Evolutionary conservation across 257 asterid species (phyloP).

Genomic region (Solanum rostratum): DNA sequence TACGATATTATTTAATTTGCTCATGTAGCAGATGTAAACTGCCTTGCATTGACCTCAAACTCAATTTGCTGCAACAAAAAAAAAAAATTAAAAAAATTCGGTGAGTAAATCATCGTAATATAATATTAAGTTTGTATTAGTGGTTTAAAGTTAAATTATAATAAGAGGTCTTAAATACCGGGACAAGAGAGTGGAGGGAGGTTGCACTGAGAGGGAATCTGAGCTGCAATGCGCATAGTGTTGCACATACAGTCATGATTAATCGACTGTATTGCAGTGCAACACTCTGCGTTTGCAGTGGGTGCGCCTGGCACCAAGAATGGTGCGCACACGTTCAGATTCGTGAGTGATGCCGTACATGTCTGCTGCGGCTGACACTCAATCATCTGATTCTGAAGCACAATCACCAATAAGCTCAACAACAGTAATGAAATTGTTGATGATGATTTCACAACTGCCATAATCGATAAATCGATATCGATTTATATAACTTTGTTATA

Average conservation of each 20-base stretch:
- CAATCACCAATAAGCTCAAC: slow-evolving; percentile 1
- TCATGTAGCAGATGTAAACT: not conserved
- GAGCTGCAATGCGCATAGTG: slow-evolving; percentile 30
- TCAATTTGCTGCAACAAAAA: not conserved
- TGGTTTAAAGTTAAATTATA: not conserved
- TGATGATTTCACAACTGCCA: not conserved
- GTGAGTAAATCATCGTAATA: not conserved
- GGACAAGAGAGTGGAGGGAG: slow-evolving; percentile 32
- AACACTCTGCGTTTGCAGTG: slow-evolving; percentile 25
- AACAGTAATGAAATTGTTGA: not conserved
- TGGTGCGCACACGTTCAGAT: slow-evolving; percentile 1
- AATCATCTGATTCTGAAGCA: slow-evolving; percentile 4
- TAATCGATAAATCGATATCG: not conserved
- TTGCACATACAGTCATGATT: slow-evolving; percentile 37
- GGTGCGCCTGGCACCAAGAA: slow-evolving; percentile 2
- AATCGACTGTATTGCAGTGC: slow-evolving; percentile 31
- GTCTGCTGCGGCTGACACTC: slow-evolving; percentile 18
- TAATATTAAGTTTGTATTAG: no score
- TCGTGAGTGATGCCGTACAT: slow-evolving; percentile 28
- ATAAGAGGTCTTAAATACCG: not conserved
- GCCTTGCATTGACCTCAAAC: not conserved
- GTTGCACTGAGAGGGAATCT: slow-evolving; percentile 33
- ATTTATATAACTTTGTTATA: not conserved
- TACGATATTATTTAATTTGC: not conserved
- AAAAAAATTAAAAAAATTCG: not conserved